A percentile compares a stretch with the other conserved stretches of the same genome.
phyloP scores from a whole-genome alignment of 768 basidiomycete genomes.

The Lyophyllum semitale region DNA sequence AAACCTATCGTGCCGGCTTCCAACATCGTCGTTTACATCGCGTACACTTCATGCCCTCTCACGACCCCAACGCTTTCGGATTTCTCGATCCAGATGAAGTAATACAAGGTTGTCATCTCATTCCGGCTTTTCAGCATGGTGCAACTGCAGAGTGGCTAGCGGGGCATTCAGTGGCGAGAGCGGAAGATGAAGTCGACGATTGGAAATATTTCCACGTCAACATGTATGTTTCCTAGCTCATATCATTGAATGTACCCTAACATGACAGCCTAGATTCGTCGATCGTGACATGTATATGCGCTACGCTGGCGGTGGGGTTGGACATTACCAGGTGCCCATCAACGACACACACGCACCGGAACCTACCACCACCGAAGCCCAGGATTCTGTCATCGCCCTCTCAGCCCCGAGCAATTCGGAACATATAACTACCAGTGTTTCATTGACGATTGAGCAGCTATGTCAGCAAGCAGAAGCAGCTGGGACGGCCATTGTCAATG shows the following conservation, averaged over 20 bases:
- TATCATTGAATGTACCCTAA: not conserved
- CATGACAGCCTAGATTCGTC: conserved; percentile 15
- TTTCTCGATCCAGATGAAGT: conserved; percentile 16
- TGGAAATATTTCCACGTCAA: conserved; percentile 8
- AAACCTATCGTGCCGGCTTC: conserved; percentile 18
- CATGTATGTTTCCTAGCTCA: not conserved
- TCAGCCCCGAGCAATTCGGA: not conserved
- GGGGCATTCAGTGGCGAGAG: not conserved
- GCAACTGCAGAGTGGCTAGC: not conserved
- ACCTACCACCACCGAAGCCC: not conserved
- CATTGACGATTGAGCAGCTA: not conserved
- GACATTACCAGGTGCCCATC: conserved; percentile 19
- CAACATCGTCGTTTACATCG: conserved; percentile 21
- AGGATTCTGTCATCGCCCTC: not conserved
- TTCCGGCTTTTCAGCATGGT: conserved; percentile 7
- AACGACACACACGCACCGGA: not conserved
- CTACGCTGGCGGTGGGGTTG: conserved; percentile 23
- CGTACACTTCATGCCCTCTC: conserved; percentile 25
- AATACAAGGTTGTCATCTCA: conserved; percentile 10
- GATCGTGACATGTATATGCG: conserved; percentile 30
- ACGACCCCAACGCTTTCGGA: conserved; percentile 10
- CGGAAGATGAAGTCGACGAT: conserved; percentile 5
- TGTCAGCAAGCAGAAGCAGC: not conserved
- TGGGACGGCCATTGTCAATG: too few relatives aligned
- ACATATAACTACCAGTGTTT: not conserved